Evolutionary conservation across 345 rosid genomes (phyloP).

Genomic region (Rhizophora mangle): DNA sequence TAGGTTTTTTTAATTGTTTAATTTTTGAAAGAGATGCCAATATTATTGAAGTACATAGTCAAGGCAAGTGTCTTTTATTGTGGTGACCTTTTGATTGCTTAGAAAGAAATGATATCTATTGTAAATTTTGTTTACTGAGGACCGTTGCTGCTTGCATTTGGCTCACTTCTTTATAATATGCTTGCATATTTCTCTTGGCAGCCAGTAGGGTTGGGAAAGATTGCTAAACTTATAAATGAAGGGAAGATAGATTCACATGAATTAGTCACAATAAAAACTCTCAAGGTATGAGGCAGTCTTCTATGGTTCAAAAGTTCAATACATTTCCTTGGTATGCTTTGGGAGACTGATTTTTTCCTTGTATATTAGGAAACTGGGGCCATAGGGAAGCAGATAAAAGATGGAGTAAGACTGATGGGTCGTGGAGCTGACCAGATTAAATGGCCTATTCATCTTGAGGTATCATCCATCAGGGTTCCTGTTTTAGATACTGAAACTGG

Average conservation of each 20-base stretch:
- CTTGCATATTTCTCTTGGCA: conserved; percentile 29
- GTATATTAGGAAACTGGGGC: conserved; percentile 63
- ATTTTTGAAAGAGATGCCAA: no score
- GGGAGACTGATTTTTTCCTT: conserved; percentile 7
- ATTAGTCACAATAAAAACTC: conserved; percentile 92
- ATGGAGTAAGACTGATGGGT: conserved; percentile 94
- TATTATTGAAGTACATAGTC: no score
- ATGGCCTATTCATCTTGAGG: conserved; percentile 98
- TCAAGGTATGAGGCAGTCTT: conserved; percentile 51
- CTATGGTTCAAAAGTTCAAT: conserved; percentile 4
- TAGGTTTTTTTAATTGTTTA: no score
- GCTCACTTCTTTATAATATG: background rate
- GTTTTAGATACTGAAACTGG: background rate
- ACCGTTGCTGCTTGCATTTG: background rate
- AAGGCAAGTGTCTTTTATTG: no score
- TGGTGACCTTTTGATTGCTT: background rate
- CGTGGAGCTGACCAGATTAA: conserved; percentile 84
- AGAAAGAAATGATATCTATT: background rate
- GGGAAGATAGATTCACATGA: conserved; percentile 98
- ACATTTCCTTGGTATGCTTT: conserved; percentile 13
- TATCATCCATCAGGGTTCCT: conserved; percentile 14
- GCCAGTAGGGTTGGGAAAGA: conserved; percentile 96
- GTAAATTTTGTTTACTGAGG: background rate
- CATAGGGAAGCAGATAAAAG: conserved; percentile 83
- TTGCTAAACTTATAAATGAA: conserved; percentile 78